Base-by-base conservation (phyloP, 2,329 filamentous ascomycete species). In the Neoarthrinium moseri region DNA sequence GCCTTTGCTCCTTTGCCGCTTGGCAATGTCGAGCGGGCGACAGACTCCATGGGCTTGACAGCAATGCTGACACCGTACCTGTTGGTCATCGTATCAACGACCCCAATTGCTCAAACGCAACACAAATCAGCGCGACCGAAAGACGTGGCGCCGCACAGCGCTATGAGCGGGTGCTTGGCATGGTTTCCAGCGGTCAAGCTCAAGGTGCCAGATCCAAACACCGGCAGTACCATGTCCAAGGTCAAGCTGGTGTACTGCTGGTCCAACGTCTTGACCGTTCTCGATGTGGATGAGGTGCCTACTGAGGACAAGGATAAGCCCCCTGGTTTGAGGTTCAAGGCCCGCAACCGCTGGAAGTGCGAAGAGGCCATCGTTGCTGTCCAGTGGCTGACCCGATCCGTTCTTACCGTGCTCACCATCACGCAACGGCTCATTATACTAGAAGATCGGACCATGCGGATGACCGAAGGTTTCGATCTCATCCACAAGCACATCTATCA, bases 151-250 rank as follows among this genome's bases (percentile, higher is more conserved):
- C 88, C 89, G 2, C 92, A 99, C 62, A 89, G 91, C 60, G 85
- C 92, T 15, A 84, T 99, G 78, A 96, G 89, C 40, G 95, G 92
- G 3, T 96, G 92, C 57, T 69, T 99, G 40, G 91, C 94, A 26
- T 99, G 94, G 94, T 99, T 99, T 62, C 94, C 94, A 2, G 91
- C 91, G 2, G 94, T 99, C 36, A 94, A 89, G 60, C 73, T 99
- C 34, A 97, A 97, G 65, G 80, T 82, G 13, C 79, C 83, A 8
- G 84, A 90, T 51, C 72, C 80, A 2, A 75, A 80, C 37, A 82
- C 80, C 1, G 83, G 82, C 5, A 86, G 83, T 56, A 80, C 84
- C 6, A 76, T 85, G 8, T 91, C 89, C 15, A 86, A 84, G 59
- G 87, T 86, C 29, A 97, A 99, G 65, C 78, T 99, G 15, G 92